These are phyloP conservation scores for Chaetomiaceae sp. DNA, from an alignment of 2,329 filamentous ascomycete genomes.

Conservation along the genomic window DNA sequence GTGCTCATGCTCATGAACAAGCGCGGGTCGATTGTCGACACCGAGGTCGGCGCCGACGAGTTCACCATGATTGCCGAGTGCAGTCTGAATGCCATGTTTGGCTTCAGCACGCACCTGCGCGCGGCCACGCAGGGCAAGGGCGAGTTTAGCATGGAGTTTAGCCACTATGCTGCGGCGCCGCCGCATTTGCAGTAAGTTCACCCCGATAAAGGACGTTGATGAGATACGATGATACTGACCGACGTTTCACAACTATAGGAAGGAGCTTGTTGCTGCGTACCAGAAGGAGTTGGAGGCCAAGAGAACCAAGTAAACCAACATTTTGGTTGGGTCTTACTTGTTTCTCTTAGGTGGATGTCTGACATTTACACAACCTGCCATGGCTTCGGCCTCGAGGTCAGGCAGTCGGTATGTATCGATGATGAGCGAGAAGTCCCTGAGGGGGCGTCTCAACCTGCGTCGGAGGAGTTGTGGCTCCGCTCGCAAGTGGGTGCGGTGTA, in stretches of 20 bases:
- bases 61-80: slow-evolving; percentile 91
- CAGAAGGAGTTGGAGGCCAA: slow-evolving; percentile 56
- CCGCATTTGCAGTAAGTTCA: slow-evolving; percentile 77
- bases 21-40: slow-evolving; percentile 91
- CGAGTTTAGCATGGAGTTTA: slow-evolving; percentile 98
- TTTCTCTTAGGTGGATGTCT: neutral
- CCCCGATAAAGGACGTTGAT: neutral
- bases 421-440: neutral
- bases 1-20: slow-evolving; percentile 96
- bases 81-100: slow-evolving; percentile 95
- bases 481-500: neutral
- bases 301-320: slow-evolving; percentile 44
- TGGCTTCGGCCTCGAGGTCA: too few species aligned
- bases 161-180: slow-evolving; percentile 85
- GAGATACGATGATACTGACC: slow-evolving; percentile 27
- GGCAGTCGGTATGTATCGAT: neutral
- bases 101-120: slow-evolving; percentile 85
- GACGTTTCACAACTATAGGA: slow-evolving; percentile 36
- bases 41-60: slow-evolving; percentile 88
- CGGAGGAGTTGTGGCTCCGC: neutral
- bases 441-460: neutral
- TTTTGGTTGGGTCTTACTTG: neutral
- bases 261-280: slow-evolving; percentile 56
- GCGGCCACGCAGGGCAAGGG: slow-evolving; percentile 97
- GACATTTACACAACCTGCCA: too few species aligned